A percentile compares a stretch with the other conserved stretches of the same genome.
Evolutionary conservation across 441 rosid genomes (phyloP).

Genomic region (Gossypium laxum): DNA sequence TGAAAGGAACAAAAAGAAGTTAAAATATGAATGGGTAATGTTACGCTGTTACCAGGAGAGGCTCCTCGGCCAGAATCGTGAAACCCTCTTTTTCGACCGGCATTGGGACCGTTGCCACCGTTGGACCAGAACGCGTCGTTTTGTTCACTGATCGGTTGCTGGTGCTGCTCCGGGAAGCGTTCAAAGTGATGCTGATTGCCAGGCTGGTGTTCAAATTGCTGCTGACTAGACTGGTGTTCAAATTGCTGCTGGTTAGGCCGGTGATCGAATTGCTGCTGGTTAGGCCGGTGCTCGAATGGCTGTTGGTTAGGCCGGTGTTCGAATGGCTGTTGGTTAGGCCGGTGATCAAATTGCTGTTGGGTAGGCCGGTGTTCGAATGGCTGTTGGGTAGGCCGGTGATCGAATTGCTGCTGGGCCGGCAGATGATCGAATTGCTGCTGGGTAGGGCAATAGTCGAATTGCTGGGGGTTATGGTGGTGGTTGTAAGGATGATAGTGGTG

Average conservation of each 20-base stretch:
- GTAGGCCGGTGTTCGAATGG: constrained; percentile 19
- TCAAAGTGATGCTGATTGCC: constrained; percentile 17
- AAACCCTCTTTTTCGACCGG: constrained; percentile 45
- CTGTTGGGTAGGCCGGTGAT: not conserved
- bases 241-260: constrained; percentile 16
- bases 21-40: not conserved
- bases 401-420: constrained; percentile 5
- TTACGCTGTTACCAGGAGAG: constrained; percentile 21
- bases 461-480: constrained; percentile 22
- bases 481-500: constrained; percentile 23
- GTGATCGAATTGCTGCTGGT: constrained; percentile 18
- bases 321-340: not conserved
- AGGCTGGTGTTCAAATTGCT: constrained; percentile 14
- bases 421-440: constrained; percentile 18
- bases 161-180: constrained; percentile 16
- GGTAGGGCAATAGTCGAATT: constrained; percentile 16
- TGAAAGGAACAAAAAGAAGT: not conserved
- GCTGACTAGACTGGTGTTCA: constrained; percentile 18
- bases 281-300: constrained; percentile 14
- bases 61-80: constrained; percentile 24
- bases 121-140: constrained; percentile 25
- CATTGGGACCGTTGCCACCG: constrained; percentile 22
- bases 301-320: constrained; percentile 19
- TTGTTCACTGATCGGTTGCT: constrained; percentile 26
- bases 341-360: not conserved